Base-by-base conservation (phyloP, 2,329 filamentous ascomycete genomes). In the Nemania sp. region DNA sequence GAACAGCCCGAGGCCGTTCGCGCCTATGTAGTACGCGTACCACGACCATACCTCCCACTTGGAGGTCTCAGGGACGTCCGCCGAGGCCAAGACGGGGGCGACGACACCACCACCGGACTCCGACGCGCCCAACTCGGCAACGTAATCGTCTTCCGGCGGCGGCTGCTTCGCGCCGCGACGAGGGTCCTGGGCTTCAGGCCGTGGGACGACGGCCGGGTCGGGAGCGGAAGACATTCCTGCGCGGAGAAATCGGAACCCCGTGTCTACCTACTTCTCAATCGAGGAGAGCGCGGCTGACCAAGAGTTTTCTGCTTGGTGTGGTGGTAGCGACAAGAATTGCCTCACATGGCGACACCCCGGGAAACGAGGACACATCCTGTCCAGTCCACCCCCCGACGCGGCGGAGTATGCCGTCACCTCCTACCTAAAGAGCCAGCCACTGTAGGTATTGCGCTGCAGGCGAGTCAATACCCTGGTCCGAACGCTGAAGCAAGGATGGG, bases 21-120 rank as follows among this genome's bases (percentile, higher is more conserved):
- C 84, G 48, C 87, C 87, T 53, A 89, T 81, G 69, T 89, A 89
- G 73, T 89, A 89, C 17, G 62, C 73, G 71, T 84, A 85, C 69
- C 84, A 85, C 43, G 81, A 76, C 81, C 81, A 87, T 9, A 86
- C 81, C 68, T 87, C 84, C 70, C 71, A 76, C 58, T 74, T 77
- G 2, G 80, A 77, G 1, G 84, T 85, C 56, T 67, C 64, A 9
- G 67, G 65, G 20, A 65, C 49, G 15, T 64, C 51, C n/a, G 47
- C 9, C 9, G 67, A 62, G 42, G 64, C 59, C 61, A 68, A 37
- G 37, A 60, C 51, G 50, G 65, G 62, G 9, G 51, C 45, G 20
- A 65, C 51, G 53, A 69, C 17, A 47, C 59, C 59, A 34, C n/a
- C 20, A 48, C 57, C 59, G 35, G 13, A 35, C 15, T 54, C 45